Conservation (phyloP, 257 asterid genomes). For the Agastache rugosa region DNA sequence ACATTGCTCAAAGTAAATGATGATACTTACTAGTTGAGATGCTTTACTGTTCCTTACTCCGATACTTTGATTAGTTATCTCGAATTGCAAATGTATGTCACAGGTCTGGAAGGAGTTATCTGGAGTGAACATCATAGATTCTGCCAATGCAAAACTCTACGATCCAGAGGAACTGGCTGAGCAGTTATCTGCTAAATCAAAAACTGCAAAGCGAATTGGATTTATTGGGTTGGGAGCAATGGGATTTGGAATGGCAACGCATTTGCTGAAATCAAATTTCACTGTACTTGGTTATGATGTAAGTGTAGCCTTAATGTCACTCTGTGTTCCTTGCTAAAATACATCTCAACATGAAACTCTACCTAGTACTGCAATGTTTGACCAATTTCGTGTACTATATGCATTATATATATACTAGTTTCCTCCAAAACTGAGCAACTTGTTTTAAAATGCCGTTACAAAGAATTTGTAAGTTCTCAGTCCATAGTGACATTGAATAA, state of each 20-base stretch:
- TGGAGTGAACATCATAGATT: conserved; percentile 72
- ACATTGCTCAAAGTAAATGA: conserved; percentile 65
- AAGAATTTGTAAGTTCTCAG: background rate
- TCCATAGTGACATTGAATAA: background rate
- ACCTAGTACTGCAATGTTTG: background rate
- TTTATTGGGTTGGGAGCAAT: conserved; percentile 99
- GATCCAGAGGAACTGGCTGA: conserved; percentile 78
- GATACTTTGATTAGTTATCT: conserved; percentile 11
- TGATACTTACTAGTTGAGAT: conserved; percentile 21
- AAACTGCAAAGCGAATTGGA: conserved; percentile 70
- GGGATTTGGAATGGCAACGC: conserved; percentile 99
- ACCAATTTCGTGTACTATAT: background rate
- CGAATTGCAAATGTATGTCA: conserved; percentile 35
- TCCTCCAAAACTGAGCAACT: conserved; percentile 11
- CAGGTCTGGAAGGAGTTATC: conserved; percentile 88
- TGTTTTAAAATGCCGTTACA: background rate
- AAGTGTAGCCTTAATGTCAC: conserved; percentile 43
- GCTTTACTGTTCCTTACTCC: conserved; percentile 27
- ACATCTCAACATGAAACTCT: background rate
- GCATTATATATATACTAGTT: background rate
- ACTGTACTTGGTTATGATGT: conserved; percentile 86
- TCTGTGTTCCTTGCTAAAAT: conserved; percentile 21
- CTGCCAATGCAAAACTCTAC: conserved; percentile 68
- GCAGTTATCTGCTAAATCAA: conserved; percentile 62
- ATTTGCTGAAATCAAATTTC: conserved; percentile 83